Evolutionary conservation across 257 asterid genomes (phyloP).

Genomic region (Striga asiatica): DNA sequence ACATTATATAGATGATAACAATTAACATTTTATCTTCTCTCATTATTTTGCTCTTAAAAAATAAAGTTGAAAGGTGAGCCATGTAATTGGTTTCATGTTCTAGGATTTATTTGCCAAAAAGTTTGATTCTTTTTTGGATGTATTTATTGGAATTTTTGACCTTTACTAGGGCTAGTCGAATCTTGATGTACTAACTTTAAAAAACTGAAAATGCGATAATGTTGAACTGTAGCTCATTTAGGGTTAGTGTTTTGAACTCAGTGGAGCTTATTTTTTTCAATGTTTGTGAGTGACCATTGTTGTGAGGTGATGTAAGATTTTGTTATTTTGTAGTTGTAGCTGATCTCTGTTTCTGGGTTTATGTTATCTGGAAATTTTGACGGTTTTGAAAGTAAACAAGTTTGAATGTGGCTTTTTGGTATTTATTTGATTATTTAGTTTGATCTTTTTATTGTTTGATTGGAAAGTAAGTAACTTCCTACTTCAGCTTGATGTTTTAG

Average conservation of each 20-base stretch:
- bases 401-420: slow-evolving; percentile 4
- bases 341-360: background rate
- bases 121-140: slow-evolving; percentile 8
- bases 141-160: slow-evolving; percentile 16
- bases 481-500: background rate
- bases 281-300: background rate
- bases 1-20: no score
- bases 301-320: background rate
- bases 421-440: background rate
- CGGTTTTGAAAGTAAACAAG: background rate
- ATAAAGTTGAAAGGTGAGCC: no score
- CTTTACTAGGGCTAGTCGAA: slow-evolving; percentile 14
- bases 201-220: background rate
- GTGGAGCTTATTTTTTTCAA: background rate
- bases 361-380: background rate
- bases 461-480: background rate
- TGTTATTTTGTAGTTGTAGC: background rate
- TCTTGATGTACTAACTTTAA: slow-evolving; percentile 1
- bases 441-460: background rate
- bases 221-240: background rate
- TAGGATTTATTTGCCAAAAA: slow-evolving; percentile 16
- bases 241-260: background rate
- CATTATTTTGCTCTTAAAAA: no score
- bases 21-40: no score
- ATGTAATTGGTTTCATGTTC: no score